Conservation (phyloP, 106 monocot genomes). For the Platanthera guangdongensis region DNA sequence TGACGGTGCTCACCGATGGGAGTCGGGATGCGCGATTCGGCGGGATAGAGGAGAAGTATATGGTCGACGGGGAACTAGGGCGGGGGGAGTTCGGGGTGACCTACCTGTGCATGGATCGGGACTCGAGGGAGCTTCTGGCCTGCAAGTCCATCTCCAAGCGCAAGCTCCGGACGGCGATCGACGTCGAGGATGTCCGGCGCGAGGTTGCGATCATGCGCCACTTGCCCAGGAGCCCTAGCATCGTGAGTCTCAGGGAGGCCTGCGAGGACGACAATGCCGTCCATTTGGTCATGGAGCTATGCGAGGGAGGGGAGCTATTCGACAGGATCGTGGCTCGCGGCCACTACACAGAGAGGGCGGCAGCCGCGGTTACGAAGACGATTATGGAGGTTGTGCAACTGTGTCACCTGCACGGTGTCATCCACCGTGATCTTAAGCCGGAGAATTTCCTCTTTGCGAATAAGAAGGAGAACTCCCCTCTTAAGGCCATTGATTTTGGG, state of each 20-base stretch:
- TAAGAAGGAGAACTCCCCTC: constrained; percentile 74
- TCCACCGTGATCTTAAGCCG: constrained; percentile 75
- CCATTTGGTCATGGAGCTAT: constrained; percentile 97
- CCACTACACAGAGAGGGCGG: constrained; percentile 93
- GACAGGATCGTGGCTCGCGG: constrained; percentile 94
- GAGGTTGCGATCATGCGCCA: constrained; percentile 99
- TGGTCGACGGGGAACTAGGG: constrained; percentile 20
- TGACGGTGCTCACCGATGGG: constrained; percentile 22
- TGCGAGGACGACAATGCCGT: constrained; percentile 93
- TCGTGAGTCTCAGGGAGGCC: constrained; percentile 77
- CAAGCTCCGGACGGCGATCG: constrained; percentile 87
- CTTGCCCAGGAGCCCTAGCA: constrained; percentile 57
- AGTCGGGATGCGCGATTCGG: constrained; percentile 5
- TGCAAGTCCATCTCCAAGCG: constrained; percentile 98
- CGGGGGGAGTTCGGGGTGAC: constrained; percentile 82
- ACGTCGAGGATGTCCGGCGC: constrained; percentile 90
- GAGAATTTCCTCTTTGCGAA: constrained; percentile 79
- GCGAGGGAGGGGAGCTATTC: constrained; percentile 96
- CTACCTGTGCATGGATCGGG: constrained; percentile 81
- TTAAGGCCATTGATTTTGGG: constrained; percentile 78
- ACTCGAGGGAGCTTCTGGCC: constrained; percentile 62
- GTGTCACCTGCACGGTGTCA: constrained; percentile 75
- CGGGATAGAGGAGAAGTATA: constrained; percentile 17
- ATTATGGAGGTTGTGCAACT: constrained; percentile 98
- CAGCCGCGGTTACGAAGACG: constrained; percentile 61